Evolutionary conservation across 1,139 yeast genomes (phyloP), one percentile per base, ranked within the genome.

Genomic region (Protomyces gravidus): DNA sequence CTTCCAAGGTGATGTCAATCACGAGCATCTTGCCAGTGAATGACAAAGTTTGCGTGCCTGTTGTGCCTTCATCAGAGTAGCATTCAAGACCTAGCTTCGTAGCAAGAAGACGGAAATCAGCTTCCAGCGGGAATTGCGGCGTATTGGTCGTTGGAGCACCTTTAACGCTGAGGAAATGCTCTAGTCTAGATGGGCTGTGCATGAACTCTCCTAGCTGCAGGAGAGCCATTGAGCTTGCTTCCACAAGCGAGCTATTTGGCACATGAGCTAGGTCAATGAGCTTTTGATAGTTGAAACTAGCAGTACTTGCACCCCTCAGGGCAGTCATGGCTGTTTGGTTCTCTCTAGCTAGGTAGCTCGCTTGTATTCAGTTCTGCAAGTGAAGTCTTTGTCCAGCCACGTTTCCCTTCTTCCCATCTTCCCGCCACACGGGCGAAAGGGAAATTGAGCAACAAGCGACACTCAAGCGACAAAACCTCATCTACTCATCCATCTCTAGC

Each of bases 21-120:
- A 53, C 58, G 36, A 53, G 47, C n/a, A 53, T 53, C 23, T 46
- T 45, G 26, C 58, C 58, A 19, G 58, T 53, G 21, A 53, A 33
- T 23, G 58, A 53, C 19, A 53, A 51, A 7, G 42, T 53, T 6
- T 39, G 51, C 4, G 36, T 27, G 21, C 51, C 58, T 17, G 45
- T 21, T 5, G 26, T 13, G 4, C 40, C 51, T 19, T 45, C 58
- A 53, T 53, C 58, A 2, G 51, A 33, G 33, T 42, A 53, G 47
- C 51, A 32, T 21, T 53, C 58, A 4, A 53, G 51, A 2, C 51
- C 51, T n/a, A 53, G 42, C 42, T 36, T 36, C 9, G 23, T 3
- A n/a, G 42, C 42, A 36, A 36, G 42, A 15, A 19, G 15, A 17
- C 42, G 42, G 17, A 36, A 36, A 13, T 36, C 42, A 15, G 15